Evolutionary conservation across 1,284 basidiomycete genomes (phyloP).

Genomic region (Sporisorium reilianum): DNA sequence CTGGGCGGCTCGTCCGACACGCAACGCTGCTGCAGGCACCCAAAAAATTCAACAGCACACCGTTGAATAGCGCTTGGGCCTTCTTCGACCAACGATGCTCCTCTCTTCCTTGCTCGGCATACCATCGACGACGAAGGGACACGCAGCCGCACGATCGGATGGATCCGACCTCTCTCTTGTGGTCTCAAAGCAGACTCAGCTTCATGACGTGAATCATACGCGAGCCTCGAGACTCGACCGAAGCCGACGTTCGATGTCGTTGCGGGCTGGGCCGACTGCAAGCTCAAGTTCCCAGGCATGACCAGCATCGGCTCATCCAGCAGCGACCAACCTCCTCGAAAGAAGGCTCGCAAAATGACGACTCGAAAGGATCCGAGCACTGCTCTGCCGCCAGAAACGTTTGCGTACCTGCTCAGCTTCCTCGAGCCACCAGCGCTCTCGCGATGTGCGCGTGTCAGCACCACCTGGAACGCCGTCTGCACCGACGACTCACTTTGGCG

Average conservation of each 20-base stretch:
- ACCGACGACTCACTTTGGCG: slow-evolving; percentile 32
- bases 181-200: not conserved
- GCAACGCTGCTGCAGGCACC: not conserved
- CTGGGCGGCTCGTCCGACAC: slow-evolving; percentile 21
- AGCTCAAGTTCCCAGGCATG: slow-evolving; percentile 1
- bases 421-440: slow-evolving; percentile 38
- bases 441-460: slow-evolving; percentile 33
- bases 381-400: slow-evolving; percentile 42
- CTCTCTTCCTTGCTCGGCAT: not conserved
- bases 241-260: not conserved
- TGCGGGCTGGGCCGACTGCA: not conserved
- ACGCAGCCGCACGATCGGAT: not conserved
- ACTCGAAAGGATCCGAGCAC: slow-evolving; percentile 15
- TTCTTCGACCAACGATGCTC: not conserved
- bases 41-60: not conserved
- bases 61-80: slow-evolving; percentile 2
- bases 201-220: not conserved
- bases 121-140: not conserved
- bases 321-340: slow-evolving; percentile 9
- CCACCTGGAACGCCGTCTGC: slow-evolving; percentile 27
- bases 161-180: not conserved
- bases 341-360: slow-evolving; percentile 17
- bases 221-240: not conserved
- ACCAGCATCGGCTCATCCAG: not conserved
- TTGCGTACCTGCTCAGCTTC: slow-evolving; percentile 33